phyloP scores from a whole-genome alignment of 257 asterid species.

The Fraxinus excelsior region DNA sequence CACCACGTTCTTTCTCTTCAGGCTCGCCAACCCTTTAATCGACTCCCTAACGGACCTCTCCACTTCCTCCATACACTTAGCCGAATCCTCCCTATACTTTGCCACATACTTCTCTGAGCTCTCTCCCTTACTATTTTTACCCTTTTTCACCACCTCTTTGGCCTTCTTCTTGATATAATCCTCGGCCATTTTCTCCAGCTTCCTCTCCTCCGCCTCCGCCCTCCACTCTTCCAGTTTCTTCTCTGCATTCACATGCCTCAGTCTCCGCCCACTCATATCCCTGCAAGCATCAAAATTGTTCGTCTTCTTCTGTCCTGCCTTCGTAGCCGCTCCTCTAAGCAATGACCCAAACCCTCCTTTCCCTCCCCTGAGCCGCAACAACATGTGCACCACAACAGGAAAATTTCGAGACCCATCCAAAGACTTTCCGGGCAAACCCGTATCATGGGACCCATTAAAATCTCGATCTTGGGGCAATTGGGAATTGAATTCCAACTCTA shows the following conservation, averaged over 20 bases:
- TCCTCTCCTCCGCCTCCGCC: constrained; percentile 90
- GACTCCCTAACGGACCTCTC: constrained; percentile 82
- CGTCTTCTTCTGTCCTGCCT: constrained; percentile 97
- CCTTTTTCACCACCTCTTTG: constrained; percentile 61
- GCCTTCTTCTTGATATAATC: constrained; percentile 72
- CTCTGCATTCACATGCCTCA: constrained; percentile 97
- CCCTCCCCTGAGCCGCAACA: constrained; percentile 83
- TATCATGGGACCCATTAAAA: not conserved
- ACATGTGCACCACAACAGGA: constrained; percentile 52
- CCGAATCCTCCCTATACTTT: constrained; percentile 82
- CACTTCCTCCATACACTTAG: constrained; percentile 78
- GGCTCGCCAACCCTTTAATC: constrained; percentile 41
- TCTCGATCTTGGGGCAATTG: not conserved
- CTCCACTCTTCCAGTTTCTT: constrained; percentile 94
- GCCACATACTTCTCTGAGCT: constrained; percentile 76
- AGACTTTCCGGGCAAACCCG: not conserved
- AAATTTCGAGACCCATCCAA: constrained; percentile 19
- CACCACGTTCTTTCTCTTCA: constrained; percentile 53
- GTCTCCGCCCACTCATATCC: constrained; percentile 97
- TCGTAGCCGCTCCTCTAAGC: constrained; percentile 93
- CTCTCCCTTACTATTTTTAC: constrained; percentile 50
- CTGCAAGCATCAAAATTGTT: constrained; percentile 94
- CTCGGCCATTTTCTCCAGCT: constrained; percentile 87
- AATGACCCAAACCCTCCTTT: constrained; percentile 97
- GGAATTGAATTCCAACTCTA: constrained; percentile 5